Base-by-base conservation (phyloP, 352 stramenopile species). In the Phytophthora constricta region DNA sequence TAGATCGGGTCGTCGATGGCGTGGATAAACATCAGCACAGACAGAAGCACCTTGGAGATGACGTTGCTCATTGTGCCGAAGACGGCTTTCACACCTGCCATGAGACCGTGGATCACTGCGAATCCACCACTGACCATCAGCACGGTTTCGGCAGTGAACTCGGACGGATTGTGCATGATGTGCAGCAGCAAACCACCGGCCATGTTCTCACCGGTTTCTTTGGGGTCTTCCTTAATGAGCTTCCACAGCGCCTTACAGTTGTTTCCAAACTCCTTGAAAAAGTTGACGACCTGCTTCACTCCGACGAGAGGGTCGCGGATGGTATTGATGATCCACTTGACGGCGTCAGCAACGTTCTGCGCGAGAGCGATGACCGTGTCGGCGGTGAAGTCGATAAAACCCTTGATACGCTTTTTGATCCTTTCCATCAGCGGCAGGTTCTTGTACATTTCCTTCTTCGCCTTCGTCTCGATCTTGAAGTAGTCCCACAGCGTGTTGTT, bases 401-500 rank as follows among this genome's bases (percentile, higher is more conserved):
- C 41, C 41, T 20, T 23, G 41, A 47, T 13, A 4, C 17, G 14
- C 16, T 47, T 47, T 9, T 47, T 37, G 31, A 47, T 20, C 1
- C 41, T 2, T 4, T 47, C 41, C 41, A 23, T 47, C 41, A 47
- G n/a, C 2, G 41, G 41, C 10, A 47, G 14, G 9, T 47, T 47
- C 41, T 47, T 47, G 41, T 47, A 47, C 41, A 47, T 47, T 3
- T 22, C 41, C 41, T 47, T 47, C 41, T 47, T 47, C 16, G 17
- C 14, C 41, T 47, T 47, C 13, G 7, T 5, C 41, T 47, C 41
- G 41, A 47, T 47, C 41, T 47, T 47, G 41, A 47, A 47, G 41
- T 47, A 47, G 41, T 47, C 41, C 41, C 41, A 47, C 16, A 47
- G 41, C 41, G 41, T 47, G 41, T 47, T 47, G 41, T 47, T 47